phyloP scores from a whole-genome alignment of 164 flowering plant species.

The Protea cynaroides region DNA sequence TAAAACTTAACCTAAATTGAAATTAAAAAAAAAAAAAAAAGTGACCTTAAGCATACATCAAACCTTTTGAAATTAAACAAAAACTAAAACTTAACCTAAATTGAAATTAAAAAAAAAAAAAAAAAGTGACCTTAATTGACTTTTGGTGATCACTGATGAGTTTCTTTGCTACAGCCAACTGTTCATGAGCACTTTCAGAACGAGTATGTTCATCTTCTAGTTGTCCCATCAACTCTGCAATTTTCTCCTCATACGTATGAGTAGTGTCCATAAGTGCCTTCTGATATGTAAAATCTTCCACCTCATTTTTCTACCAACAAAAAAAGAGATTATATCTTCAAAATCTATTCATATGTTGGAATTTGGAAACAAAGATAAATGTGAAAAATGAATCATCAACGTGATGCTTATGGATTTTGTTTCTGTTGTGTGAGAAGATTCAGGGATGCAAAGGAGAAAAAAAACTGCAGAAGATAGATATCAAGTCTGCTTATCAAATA shows the following conservation, averaged over 20 bases:
- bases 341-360: neutral
- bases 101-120: too few relatives aligned
- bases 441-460: too few relatives aligned
- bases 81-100: conserved; percentile 14
- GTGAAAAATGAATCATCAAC: neutral
- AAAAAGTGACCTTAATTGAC: conserved; percentile 23
- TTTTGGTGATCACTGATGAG: conserved; percentile 39
- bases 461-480: too few relatives aligned
- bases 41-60: conserved; percentile 13
- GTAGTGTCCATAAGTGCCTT: conserved; percentile 59
- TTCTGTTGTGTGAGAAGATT: too few relatives aligned
- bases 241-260: conserved; percentile 61
- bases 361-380: neutral
- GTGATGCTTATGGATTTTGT: too few relatives aligned
- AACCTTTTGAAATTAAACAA: neutral
- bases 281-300: conserved; percentile 52
- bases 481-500: too few relatives aligned
- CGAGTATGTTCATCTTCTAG: conserved; percentile 43
- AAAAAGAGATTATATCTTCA: conserved; percentile 18
- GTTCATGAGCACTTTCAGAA: conserved; percentile 36
- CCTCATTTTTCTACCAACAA: conserved; percentile 44
- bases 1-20: conserved; percentile 13
- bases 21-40: too few relatives aligned
- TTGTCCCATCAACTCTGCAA: conserved; percentile 42
- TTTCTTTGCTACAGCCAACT: conserved; percentile 31